A percentile compares a stretch with the other conserved stretches of the same genome.
Evolutionary conservation across 768 basidiomycete species (phyloP).

Genomic region (Lactarius evosmus): DNA sequence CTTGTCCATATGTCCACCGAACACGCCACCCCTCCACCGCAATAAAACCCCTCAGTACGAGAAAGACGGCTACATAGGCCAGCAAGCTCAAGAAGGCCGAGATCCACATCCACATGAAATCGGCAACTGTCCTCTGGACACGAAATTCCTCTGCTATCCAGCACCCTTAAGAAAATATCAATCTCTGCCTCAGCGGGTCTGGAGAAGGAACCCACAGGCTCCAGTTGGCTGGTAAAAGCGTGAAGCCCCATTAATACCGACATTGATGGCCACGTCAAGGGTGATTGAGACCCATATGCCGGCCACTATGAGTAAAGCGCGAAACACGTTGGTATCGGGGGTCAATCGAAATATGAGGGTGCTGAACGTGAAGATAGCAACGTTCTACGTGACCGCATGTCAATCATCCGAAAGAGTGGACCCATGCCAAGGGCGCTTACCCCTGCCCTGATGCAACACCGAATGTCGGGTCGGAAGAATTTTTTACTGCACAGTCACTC

Average conservation of each 20-base stretch:
- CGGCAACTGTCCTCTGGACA: slow-evolving; percentile 43
- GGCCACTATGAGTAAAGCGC: slow-evolving; percentile 36
- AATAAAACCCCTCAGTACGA: slow-evolving; percentile 42
- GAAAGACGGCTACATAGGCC: slow-evolving; percentile 45
- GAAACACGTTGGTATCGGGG: slow-evolving; percentile 32
- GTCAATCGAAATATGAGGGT: slow-evolving; percentile 38
- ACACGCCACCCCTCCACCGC: slow-evolving; percentile 35
- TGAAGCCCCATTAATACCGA: slow-evolving; percentile 36
- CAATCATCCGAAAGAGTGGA: not conserved
- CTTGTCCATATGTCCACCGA: slow-evolving; percentile 27
- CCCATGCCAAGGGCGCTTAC: not conserved
- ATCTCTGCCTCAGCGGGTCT: not conserved
- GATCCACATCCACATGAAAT: slow-evolving; percentile 54
- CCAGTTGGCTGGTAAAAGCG: slow-evolving; percentile 42
- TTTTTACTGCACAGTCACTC: slow-evolving; percentile 10
- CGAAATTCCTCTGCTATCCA: slow-evolving; percentile 43
- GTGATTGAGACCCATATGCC: slow-evolving; percentile 42
- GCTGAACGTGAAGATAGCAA: slow-evolving; percentile 42
- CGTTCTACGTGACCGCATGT: slow-evolving; percentile 30
- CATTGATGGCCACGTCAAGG: slow-evolving; percentile 41
- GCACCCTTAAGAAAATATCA: slow-evolving; percentile 42
- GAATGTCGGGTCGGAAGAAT: not conserved
- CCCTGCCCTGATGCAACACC: slow-evolving; percentile 8
- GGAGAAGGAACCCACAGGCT: slow-evolving; percentile 36
- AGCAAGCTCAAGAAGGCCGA: slow-evolving; percentile 42